These are phyloP conservation scores for Dryas alaskensis DNA, from an alignment of 306 rosid species.

Conservation along the genomic window DNA sequence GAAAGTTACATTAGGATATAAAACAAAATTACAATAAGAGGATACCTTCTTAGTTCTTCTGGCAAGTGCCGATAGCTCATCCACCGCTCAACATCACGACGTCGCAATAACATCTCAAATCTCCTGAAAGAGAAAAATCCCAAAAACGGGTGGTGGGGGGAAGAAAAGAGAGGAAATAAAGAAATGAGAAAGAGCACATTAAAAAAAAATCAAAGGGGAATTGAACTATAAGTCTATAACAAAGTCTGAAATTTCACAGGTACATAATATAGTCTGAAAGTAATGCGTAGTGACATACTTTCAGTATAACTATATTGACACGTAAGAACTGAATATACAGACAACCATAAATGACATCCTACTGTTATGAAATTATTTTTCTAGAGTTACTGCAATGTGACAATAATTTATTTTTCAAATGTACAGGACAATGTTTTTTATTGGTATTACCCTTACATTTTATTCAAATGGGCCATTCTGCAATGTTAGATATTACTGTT, in stretches of 20 bases:
- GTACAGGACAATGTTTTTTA: background rate
- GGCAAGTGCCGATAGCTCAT: conserved; percentile 80
- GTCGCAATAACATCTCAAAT: conserved; percentile 67
- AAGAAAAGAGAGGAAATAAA: background rate
- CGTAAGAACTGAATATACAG: no score
- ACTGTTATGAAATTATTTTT: no score
- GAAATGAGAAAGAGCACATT: background rate
- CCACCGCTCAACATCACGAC: conserved; percentile 87
- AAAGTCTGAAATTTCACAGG: background rate
- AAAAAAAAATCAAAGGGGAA: background rate
- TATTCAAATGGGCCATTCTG: no score
- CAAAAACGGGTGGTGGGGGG: background rate
- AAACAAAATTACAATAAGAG: background rate
- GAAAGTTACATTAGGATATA: background rate
- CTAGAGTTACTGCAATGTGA: no score
- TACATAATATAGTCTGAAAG: no score
- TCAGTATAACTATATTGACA: no score
- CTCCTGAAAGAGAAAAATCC: conserved; percentile 43
- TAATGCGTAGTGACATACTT: no score
- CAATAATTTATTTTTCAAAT: no score
- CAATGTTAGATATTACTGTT: no score
- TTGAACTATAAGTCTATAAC: background rate
- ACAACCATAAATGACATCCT: no score
- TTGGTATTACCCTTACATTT: background rate
- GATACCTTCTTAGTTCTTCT: conserved; percentile 51